These are phyloP conservation scores for Penicillium sp. DNA, from an alignment of 2,329 filamentous ascomycete genomes.

Conservation along the genomic window DNA sequence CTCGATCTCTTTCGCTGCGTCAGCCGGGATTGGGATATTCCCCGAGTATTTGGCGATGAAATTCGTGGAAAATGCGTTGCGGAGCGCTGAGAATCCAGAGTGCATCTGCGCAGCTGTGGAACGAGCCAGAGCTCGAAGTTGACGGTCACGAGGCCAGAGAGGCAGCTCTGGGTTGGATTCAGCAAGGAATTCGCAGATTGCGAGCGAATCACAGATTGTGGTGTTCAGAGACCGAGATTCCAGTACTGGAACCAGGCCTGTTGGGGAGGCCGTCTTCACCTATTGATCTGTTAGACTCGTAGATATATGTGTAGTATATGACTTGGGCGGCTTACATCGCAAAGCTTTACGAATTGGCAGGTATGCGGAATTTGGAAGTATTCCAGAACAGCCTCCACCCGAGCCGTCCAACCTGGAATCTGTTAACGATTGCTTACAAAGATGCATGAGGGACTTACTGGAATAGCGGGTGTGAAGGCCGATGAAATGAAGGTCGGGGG, in stretches of 20 bases:
- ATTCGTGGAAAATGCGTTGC: conserved; percentile 29
- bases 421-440: neutral
- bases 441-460: conserved; percentile 20
- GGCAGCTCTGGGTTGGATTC: conserved; percentile 30
- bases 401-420: conserved; percentile 35
- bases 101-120: conserved; percentile 37
- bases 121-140: conserved; percentile 34
- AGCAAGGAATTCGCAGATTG: conserved; percentile 37
- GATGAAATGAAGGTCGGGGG: conserved; percentile 21
- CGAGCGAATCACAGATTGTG: conserved; percentile 31
- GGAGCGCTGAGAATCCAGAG: conserved; percentile 31
- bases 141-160: conserved; percentile 34
- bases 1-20: conserved; percentile 26
- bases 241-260: conserved; percentile 33
- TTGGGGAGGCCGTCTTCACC: conserved; percentile 27
- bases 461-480: conserved; percentile 36
- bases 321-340: conserved; percentile 20
- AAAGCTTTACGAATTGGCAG: conserved; percentile 21
- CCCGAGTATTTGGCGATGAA: conserved; percentile 33
- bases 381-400: conserved; percentile 34
- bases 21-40: conserved; percentile 29
- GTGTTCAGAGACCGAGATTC: conserved; percentile 25
- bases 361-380: conserved; percentile 37
- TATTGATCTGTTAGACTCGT: conserved; percentile 3
- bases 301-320: neutral